Percentiles rank a stretch among this genome's conserved stretches.
These are phyloP conservation scores for Colletotrichum euphorbiae DNA, from an alignment of 2,329 filamentous ascomycete species.

Conservation along the genomic window DNA sequence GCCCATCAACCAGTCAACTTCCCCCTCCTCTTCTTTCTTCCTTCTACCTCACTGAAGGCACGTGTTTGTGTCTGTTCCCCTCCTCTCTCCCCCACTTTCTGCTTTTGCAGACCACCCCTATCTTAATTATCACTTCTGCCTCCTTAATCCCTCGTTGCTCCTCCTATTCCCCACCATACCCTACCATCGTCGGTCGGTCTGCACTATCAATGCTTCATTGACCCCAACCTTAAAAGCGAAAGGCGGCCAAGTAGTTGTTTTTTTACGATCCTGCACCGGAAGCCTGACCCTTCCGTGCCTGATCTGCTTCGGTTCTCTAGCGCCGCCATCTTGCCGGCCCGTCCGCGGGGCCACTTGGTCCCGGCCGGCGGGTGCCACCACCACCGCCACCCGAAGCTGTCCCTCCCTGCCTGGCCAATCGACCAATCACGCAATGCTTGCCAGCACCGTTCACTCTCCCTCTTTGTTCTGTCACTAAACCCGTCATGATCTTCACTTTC, in stretches of 20 bases:
- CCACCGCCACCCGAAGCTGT: background rate
- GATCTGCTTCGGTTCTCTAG: constrained; percentile 25
- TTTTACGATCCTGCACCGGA: constrained; percentile 43
- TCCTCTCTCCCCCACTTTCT: no score
- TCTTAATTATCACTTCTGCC: background rate
- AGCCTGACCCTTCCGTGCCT: constrained; percentile 41
- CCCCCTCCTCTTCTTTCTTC: constrained; percentile 13
- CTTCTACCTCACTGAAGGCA: no score
- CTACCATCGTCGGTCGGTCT: constrained; percentile 2
- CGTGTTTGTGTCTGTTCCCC: no score
- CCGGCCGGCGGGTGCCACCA: constrained; percentile 21
- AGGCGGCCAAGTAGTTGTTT: constrained; percentile 39
- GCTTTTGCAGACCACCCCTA: background rate
- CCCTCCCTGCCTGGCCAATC: background rate
- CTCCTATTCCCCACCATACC: background rate
- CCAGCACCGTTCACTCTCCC: background rate
- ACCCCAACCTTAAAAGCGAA: constrained; percentile 9
- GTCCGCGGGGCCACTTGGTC: constrained; percentile 22
- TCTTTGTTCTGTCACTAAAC: background rate
- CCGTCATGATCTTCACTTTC: background rate
- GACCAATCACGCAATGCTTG: constrained; percentile 2
- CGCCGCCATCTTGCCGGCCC: constrained; percentile 21
- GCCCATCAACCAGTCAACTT: constrained; percentile 38
- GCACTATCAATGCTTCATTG: constrained; percentile 13
- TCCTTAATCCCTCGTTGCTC: background rate